Base-by-base conservation (phyloP, 768 basidiomycete genomes). In the Mycena galopus region DNA sequence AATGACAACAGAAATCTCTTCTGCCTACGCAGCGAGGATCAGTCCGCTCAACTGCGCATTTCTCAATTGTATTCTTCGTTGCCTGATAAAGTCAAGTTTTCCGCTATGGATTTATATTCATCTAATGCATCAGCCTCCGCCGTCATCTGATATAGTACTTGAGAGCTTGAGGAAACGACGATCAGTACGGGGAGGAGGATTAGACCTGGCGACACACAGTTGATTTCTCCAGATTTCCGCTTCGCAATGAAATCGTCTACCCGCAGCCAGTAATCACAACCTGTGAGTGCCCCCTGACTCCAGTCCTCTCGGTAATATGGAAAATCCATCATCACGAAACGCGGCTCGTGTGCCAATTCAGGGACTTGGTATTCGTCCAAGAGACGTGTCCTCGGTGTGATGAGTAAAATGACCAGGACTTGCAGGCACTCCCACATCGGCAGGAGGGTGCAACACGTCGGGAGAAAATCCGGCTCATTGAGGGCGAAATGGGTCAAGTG, bases 401-500 rank as follows among this genome's bases (percentile, higher is more conserved):
- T 17, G 7, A 32, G 17, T 21, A 59, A 12, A 9, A 59, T 4
- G 11, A 25, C 33, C 7, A 59, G 33, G 27, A 23, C 57, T 2
- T 11, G 33, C n/a, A 59, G 35, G 32, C 35, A 23, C 11, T 35
- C 16, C 33, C 57, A 59, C 11, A 10, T 59, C n/a, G 19, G 11
- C 11, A 59, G 57, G 11, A 59, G 33, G 8, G n/a, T 5, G 33
- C 37, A n/a, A 19, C 33, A 35, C n/a, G 37, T 7, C 5, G 32
- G 32, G n/a, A 39, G 32, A 16, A n/a, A 59, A 14, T 21, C n/a
- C 1, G 11, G 10, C 21, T 37, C 9, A 35, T 59, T 59, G 57
- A 59, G 37, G 5, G 57, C 57, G n/a, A 59, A 29, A 59, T 59
- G 57, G 10, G 57, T 59, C 21, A 59, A 35, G 25, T 59, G 33